These are phyloP conservation scores for Saccharomyces hybrid DNA, from an alignment of 1,139 yeast species.

Conservation along the genomic window DNA sequence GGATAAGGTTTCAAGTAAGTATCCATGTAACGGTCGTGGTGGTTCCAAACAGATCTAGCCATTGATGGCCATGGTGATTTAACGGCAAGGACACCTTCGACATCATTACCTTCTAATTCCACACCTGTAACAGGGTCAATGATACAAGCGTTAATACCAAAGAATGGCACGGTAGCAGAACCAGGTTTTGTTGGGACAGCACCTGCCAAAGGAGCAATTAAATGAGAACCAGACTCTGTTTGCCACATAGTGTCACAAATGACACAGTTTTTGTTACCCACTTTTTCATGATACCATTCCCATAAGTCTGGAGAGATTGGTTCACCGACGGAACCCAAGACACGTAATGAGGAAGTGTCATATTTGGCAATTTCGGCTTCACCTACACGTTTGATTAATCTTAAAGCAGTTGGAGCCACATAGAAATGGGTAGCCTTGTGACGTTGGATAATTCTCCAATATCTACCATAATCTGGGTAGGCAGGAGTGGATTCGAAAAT, in stretches of 20 bases:
- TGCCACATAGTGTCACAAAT: slow-evolving; percentile 98
- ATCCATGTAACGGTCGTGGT: slow-evolving; percentile 83
- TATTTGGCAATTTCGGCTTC: slow-evolving; percentile 75
- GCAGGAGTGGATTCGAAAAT: slow-evolving; percentile 98
- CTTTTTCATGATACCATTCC: slow-evolving; percentile 95
- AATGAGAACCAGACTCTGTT: slow-evolving; percentile 95
- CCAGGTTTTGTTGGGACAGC: slow-evolving; percentile 95
- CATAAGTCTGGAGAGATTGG: slow-evolving; percentile 97
- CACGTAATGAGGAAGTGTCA: slow-evolving; percentile 84
- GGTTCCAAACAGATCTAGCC: slow-evolving; percentile 93
- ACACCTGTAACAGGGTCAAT: slow-evolving; percentile 88
- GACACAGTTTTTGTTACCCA: slow-evolving; percentile 81
- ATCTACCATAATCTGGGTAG: slow-evolving; percentile 91
- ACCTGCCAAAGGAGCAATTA: slow-evolving; percentile 94
- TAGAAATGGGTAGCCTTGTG: slow-evolving; percentile 94
- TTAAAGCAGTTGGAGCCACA: slow-evolving; percentile 96
- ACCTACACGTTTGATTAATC: slow-evolving; percentile 92
- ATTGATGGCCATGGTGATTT: slow-evolving; percentile 93
- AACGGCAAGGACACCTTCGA: slow-evolving; percentile 91
- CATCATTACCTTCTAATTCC: slow-evolving; percentile 80
- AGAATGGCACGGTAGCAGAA: slow-evolving; percentile 92
- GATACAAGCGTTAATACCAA: slow-evolving; percentile 83
- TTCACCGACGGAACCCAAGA: slow-evolving; percentile 97
- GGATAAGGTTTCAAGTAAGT: slow-evolving; percentile 95
- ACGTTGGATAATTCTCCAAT: slow-evolving; percentile 92